Evolutionary conservation across 352 stramenopile species (phyloP), one percentile per base, ranked within the genome.

Genomic region (Phytophthora lateralis): DNA sequence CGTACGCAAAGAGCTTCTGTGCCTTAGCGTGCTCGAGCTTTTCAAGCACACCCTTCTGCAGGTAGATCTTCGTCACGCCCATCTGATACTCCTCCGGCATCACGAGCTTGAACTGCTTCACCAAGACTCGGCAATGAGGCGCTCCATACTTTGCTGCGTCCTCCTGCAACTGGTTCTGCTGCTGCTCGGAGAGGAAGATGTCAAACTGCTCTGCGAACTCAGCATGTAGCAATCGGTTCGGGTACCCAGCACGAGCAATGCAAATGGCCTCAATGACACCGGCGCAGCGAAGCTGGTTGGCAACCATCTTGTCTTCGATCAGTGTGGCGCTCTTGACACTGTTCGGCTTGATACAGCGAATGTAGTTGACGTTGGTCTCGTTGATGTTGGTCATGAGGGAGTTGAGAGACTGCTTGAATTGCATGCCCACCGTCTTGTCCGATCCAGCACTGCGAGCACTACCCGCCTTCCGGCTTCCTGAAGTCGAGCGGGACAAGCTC

Each of bases 271-370:
- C 82, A 35, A 95, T 90, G 15, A 95, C 87, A 20, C 87, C 87
- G 8, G 82, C 82, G 58, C 87, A 95, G 0, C 83, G 82, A 17
- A 95, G 63, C 50, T 95, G 87, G 48, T 83, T 84, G 7, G 90
- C 82, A 0, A 95, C 80, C 82, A 91, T 93, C 32, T 74, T 66
- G 46, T 76, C 67, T 55, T 95, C 81, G 8, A 95, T 69, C 10
- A 73, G 39, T 2, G 58, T 81, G 12, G 81, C 35, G 50, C 84
- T 90, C 56, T 94, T 92, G 62, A 75, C 37, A 26, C 75, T 81
- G 68, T 95, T 95, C 1, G 87, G 87, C 49, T 95, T 95, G 66
- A 95, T 91, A 72, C 87, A 95, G 0, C 87, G 84, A 44, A 95
- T 76, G 69, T 93, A 95, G 67, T 90, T 75, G 30, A 87, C 77